phyloP scores from a whole-genome alignment of 176 grass and related monocot species.

The Triticum monococcum region DNA sequence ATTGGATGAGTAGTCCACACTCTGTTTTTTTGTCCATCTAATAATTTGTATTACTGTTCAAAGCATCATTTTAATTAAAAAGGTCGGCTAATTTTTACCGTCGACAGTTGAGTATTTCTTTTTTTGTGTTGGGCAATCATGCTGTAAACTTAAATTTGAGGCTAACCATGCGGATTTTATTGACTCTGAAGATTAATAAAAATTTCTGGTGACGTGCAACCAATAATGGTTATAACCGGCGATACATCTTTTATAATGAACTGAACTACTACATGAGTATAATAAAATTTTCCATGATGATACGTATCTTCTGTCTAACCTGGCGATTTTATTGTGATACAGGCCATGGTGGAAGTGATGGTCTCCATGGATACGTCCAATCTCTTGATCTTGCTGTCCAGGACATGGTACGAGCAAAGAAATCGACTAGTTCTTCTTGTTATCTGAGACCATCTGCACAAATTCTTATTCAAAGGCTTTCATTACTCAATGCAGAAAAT shows the following conservation, averaged over 20 bases:
- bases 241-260: not conserved
- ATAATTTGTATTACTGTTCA: not conserved
- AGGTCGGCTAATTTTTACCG: not conserved
- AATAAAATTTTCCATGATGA: not conserved
- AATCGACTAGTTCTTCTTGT: not conserved
- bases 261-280: not conserved
- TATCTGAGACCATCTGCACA: not conserved
- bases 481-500: slow-evolving; percentile 55
- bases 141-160: not conserved
- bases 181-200: not conserved
- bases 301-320: not conserved
- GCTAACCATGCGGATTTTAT: not conserved
- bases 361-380: slow-evolving; percentile 90
- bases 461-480: slow-evolving; percentile 7
- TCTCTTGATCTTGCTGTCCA: slow-evolving; percentile 76
- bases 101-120: not conserved
- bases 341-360: slow-evolving; percentile 92
- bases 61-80: not conserved
- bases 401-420: slow-evolving; percentile 61
- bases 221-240: not conserved
- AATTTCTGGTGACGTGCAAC: not conserved
- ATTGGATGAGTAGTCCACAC: not conserved
- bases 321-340: slow-evolving; percentile 13
- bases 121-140: not conserved
- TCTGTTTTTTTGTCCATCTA: not conserved